phyloP scores from a whole-genome alignment of 2,329 filamentous ascomycete species.

The Samsoniella hepiali region DNA sequence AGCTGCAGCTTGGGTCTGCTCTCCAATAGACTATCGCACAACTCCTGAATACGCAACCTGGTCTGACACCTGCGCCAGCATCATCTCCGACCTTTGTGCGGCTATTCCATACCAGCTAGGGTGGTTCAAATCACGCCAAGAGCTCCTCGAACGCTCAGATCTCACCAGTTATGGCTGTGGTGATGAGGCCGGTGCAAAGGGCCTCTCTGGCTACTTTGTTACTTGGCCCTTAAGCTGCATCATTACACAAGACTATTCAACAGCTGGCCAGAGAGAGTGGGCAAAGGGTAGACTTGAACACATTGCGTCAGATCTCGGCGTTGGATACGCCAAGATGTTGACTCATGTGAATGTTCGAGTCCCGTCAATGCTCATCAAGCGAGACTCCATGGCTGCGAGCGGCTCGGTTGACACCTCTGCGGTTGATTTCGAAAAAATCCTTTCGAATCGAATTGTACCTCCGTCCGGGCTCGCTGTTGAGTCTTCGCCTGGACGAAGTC shows the following conservation, averaged over 20 bases:
- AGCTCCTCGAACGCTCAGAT: slow-evolving; percentile 39
- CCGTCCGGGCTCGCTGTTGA: slow-evolving; percentile 7
- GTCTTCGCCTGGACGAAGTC: not conserved
- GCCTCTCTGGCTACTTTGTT: slow-evolving; percentile 56
- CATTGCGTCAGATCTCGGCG: slow-evolving; percentile 54
- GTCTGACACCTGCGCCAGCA: slow-evolving; percentile 47
- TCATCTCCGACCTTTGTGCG: slow-evolving; percentile 57
- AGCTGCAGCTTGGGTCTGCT: slow-evolving; percentile 58
- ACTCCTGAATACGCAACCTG: slow-evolving; percentile 59
- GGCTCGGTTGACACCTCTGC: slow-evolving; percentile 16
- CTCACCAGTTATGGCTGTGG: slow-evolving; percentile 48
- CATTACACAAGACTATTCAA: slow-evolving; percentile 55
- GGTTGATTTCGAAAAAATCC: slow-evolving; percentile 42
- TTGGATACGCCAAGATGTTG: slow-evolving; percentile 56
- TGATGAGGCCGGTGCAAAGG: slow-evolving; percentile 49
- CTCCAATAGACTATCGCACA: slow-evolving; percentile 59
- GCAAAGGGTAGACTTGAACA: slow-evolving; percentile 50
- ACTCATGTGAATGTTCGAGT: slow-evolving; percentile 54
- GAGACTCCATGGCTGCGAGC: slow-evolving; percentile 47
- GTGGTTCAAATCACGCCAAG: slow-evolving; percentile 49
- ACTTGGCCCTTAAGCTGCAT: slow-evolving; percentile 57
- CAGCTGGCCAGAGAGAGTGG: slow-evolving; percentile 57
- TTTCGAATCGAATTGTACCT: slow-evolving; percentile 33
- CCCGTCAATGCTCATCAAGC: slow-evolving; percentile 60
- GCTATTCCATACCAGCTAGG: slow-evolving; percentile 61